Base-by-base conservation (phyloP, 2,329 filamentous ascomycete genomes). In the Camillea tinctor region DNA sequence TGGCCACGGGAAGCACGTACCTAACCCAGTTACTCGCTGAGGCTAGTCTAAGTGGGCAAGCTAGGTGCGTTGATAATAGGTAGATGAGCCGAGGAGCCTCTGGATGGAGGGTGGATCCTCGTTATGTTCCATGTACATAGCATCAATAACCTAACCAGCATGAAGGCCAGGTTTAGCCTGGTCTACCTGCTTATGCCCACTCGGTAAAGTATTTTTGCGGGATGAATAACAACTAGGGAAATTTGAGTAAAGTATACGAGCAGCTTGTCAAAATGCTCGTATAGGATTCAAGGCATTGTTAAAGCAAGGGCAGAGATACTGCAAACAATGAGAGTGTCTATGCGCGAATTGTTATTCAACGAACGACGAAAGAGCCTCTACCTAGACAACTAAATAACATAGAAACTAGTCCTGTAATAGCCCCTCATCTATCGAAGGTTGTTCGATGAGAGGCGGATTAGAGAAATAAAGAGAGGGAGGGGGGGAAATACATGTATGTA, bases 1-100 rank as follows among this genome's bases (percentile, higher is more conserved):
- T 59, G 64, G 60, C 64, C 56, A 53, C 65, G 67, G 66, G 64
- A 69, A 64, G 57, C 65, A 65, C 60, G 60, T 60, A 60, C 64
- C 55, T 63, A 26, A 22, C 49, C 55, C 52, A 48, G 53, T 58
- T 56, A 60, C 60, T 60, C 64, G 62, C 54, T 59, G 60, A 59
- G 44, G n/a, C 50, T 24, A 52, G 24, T 21, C 54, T 30, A 44
- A 64, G 60, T 54, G 55, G 56, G 58, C 55, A 50, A 60, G 57
- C 61, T 58, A 60, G 36, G 23, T 50, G 48, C 23, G 58, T 58
- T 54, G 54, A 57, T 24, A 23, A 62, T 50, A 61, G 60, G 64
- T 61, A 58, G 55, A 21, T 23, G 49, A 50, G 19, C 19, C 19
- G 49, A 21, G 49, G 49, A 21, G 19, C 19, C 21, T 50, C 36